Evolutionary conservation across 148 eudicot species (phyloP).

Genomic region (Rhododendron simsii): DNA sequence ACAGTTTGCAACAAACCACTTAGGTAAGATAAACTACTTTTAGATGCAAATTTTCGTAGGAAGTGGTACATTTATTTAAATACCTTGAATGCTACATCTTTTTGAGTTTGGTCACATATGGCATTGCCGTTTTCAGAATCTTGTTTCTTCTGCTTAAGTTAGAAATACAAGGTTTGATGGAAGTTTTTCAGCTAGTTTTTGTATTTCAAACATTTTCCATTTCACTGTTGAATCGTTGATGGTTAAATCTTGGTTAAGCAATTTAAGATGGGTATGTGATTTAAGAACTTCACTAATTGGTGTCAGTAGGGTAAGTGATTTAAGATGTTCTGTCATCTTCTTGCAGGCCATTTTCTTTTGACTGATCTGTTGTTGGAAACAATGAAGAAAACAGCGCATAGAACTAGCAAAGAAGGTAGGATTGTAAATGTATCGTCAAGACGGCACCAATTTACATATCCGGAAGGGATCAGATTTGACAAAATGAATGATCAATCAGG

Average conservation of each 20-base stretch:
- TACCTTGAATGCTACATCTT: neutral
- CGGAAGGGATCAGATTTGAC: constrained; percentile 79
- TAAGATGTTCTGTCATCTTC: neutral
- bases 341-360: constrained; percentile 86
- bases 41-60: neutral
- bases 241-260: neutral
- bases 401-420: constrained; percentile 64
- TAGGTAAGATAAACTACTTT: constrained; percentile 39
- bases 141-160: neutral
- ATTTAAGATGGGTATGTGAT: neutral
- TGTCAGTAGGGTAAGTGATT: constrained; percentile 7
- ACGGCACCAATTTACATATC: constrained; percentile 60
- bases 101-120: neutral
- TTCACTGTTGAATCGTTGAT: neutral
- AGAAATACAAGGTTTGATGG: neutral
- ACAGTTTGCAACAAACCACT: constrained; percentile 84
- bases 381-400: constrained; percentile 69
- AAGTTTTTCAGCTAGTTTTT: neutral
- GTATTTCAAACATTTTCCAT: neutral
- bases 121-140: neutral
- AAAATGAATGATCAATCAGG: constrained; percentile 36
- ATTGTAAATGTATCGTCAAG: constrained; percentile 81
- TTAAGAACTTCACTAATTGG: neutral
- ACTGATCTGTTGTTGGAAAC: constrained; percentile 67
- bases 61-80: neutral